Base-by-base conservation (phyloP, 352 stramenopile species). In the Phytophthora aleatoria region DNA sequence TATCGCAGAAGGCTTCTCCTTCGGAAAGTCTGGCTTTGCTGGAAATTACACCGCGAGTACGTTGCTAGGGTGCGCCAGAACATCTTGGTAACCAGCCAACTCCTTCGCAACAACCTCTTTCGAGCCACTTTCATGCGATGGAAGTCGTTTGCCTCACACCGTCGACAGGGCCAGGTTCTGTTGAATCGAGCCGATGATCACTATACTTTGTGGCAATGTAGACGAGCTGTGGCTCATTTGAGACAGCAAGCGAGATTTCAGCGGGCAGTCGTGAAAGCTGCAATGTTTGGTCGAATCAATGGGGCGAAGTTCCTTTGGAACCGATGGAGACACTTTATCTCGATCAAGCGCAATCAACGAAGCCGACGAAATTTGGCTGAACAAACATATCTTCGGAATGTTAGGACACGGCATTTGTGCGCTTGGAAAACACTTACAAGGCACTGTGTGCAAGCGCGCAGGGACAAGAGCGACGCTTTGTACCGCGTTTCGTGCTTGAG, bases 91-190 rank as follows among this genome's bases (percentile, higher is more conserved):
- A 73, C 61, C 2, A 67, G 20, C 16, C 61, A 69, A 56, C 35
- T 81, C 10, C 10, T 76, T n/a, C 62, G 51, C 6, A 47, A 27
- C 28, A 80, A 82, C 20, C 41, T 70, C n/a, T 43, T 59, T 16
- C 61, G 55, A 33, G 28, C 59, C 20, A 57, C 65, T 0, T 80
- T 82, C 24, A 12, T 48, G 35, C 51, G 35, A n/a, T 84, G 73
- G 73, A 76, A 66, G 16, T 10, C 15, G 33, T 77, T 69, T 12
- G 8, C 33, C 3, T 64, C 43, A 27, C 11, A 33, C 11, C 59
- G 11, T 9, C 49, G 62, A 55, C 36, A 59, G 10, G 10, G 8
- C n/a, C 42, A 56, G 2, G 6, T 7, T 31, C 16, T 57, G 39
- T n/a, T 61, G 3, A 31, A 49, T 26, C 30, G 13, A 20, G 64